These are phyloP conservation scores for Ceratobasidium theobromae DNA, from an alignment of 1,284 basidiomycete genomes.

Conservation along the genomic window DNA sequence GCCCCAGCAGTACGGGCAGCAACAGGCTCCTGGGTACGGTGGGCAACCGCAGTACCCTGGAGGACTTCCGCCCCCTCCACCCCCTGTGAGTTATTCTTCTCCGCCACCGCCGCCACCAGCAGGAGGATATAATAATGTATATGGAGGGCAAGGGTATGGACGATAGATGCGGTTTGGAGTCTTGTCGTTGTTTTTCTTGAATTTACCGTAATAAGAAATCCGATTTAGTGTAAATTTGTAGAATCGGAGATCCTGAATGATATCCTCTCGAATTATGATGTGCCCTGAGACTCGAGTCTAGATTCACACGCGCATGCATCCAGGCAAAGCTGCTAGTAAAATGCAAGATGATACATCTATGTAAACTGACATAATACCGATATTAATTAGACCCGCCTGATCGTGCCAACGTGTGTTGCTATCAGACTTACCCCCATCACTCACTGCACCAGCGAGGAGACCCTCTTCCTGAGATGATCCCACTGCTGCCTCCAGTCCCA, in stretches of 20 bases:
- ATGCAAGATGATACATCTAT: too few species aligned
- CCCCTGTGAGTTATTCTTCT: conserved; percentile 18
- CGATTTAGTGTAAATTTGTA: too few species aligned
- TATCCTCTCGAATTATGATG: too few species aligned
- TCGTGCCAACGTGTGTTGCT: not conserved
- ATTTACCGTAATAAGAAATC: not conserved
- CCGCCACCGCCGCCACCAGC: conserved; percentile 13
- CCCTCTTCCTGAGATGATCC: conserved; percentile 22
- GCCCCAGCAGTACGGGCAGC: conserved; percentile 35
- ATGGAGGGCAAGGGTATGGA: conserved; percentile 22
- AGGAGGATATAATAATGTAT: conserved; percentile 3
- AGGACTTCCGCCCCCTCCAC: conserved; percentile 16
- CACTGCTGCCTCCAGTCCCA: conserved; percentile 20
- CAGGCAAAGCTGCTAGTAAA: too few species aligned
- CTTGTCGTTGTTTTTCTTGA: not conserved
- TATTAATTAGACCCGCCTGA: too few species aligned
- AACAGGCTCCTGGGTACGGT: conserved; percentile 32
- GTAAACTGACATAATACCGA: too few species aligned
- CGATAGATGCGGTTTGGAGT: not conserved
- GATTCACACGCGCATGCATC: too few species aligned
- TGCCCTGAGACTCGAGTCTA: too few species aligned
- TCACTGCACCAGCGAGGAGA: conserved; percentile 4
- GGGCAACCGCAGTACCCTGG: not conserved
- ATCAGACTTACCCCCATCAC: not conserved
- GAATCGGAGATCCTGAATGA: too few species aligned